These are phyloP conservation scores for Geranomyces variabilis DNA, from an alignment of 192 early-diverging fungal species.

Conservation along the genomic window DNA sequence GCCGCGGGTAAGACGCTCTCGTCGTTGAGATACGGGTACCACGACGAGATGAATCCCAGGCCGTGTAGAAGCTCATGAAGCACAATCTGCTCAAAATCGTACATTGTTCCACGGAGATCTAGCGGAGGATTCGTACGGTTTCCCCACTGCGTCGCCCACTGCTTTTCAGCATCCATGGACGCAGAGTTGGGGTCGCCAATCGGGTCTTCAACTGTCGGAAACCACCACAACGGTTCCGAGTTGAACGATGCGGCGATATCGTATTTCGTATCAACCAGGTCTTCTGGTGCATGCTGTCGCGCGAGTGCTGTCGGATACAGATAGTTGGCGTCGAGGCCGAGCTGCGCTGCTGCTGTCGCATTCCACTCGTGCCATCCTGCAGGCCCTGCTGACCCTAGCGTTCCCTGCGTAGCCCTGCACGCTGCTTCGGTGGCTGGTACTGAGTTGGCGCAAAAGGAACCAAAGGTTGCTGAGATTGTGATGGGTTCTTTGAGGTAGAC, in stretches of 20 bases:
- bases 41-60: slow-evolving; percentile 50
- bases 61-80: slow-evolving; percentile 53
- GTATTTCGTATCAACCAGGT: neutral
- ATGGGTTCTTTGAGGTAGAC: slow-evolving; percentile 34
- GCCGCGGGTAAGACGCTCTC: slow-evolving; percentile 32
- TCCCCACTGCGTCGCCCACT: slow-evolving; percentile 6
- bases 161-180: slow-evolving; percentile 17
- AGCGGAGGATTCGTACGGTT: neutral
- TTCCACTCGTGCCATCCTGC: slow-evolving; percentile 28
- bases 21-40: slow-evolving; percentile 25
- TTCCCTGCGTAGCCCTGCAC: slow-evolving; percentile 24
- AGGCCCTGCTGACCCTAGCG: slow-evolving; percentile 42
- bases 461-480: slow-evolving; percentile 17
- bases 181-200: slow-evolving; percentile 5
- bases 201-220: slow-evolving; percentile 23
- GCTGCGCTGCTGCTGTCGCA: neutral
- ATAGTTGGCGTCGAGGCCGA: slow-evolving; percentile 41
- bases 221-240: slow-evolving; percentile 49
- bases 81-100: slow-evolving; percentile 45
- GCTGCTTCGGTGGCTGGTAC: neutral
- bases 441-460: slow-evolving; percentile 26
- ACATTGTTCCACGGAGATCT: slow-evolving; percentile 15
- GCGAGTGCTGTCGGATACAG: slow-evolving; percentile 42
- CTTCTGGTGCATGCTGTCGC: slow-evolving; percentile 41
- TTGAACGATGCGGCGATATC: slow-evolving; percentile 47